Base-by-base conservation (phyloP, 345 rosid genomes). In the Acer negundo region DNA sequence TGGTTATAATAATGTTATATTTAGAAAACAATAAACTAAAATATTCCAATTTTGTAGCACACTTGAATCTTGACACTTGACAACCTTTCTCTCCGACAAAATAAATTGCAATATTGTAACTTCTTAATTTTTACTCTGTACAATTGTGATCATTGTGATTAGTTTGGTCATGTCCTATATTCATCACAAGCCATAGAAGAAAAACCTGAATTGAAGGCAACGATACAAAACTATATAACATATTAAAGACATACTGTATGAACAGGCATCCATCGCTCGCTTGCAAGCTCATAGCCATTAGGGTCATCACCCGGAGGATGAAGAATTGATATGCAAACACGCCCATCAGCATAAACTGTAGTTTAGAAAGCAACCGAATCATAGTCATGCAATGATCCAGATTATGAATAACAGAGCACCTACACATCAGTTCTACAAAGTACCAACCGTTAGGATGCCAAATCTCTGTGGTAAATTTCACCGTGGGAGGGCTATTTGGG, bases 221-320 rank as follows among this genome's bases (percentile, higher is more conserved):
- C n/a, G 6, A 55, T 35, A 16, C 17, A 22, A 12, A 62, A 68
- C 15, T 10, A 51, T 3, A 22, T 22, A 59, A 70, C 23, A 75
- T 44, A 31, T 67, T 31, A 42, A 49, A 42, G 64, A 82, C 92
- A 79, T 88, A 96, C 98, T 0, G 99, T 96, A 81, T 96, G 98
- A 70, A 96, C 97, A 35, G 98, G 99, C 78, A 81, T 89, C 98
- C 98, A 96, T 9, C 99, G 97, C 70, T 96, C 99, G 75, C 94
- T 94, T 76, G 99, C 98, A 85, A 96, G 94, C 85, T 96, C 99
- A 70, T 96, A 95, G 68, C 99, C 99, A 58, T 88, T 92, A 58
- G 98, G 99, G 82, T 96, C 99, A 68, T 94, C 98, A 66, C 99
- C 99, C 5, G 99, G 99, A 63, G 99, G 99, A 82, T 96, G 98